phyloP scores from a whole-genome alignment of 176 grass and related monocot genomes.

The Carex cristatella region DNA sequence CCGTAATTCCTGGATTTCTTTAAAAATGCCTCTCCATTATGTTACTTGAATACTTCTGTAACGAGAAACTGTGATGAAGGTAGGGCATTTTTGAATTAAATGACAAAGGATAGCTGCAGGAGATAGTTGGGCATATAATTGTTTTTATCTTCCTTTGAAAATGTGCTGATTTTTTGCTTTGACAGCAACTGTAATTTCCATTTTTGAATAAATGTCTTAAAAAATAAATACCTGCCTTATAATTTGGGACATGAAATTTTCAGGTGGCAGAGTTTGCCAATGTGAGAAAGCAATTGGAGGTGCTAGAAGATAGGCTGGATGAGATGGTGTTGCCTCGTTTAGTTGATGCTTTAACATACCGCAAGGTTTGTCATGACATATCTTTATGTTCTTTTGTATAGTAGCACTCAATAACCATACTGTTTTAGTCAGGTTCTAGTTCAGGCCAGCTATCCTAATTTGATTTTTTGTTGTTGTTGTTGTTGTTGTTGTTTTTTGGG shows the following conservation, averaged over 20 bases:
- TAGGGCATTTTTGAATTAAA: background rate
- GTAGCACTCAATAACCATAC: background rate
- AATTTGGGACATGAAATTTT: conserved; percentile 21
- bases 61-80: background rate
- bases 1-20: background rate
- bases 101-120: background rate
- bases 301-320: conserved; percentile 89
- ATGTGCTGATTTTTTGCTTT: background rate
- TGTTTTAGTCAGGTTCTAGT: background rate
- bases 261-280: conserved; percentile 99
- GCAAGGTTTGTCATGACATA: conserved; percentile 50
- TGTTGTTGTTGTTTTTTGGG: background rate
- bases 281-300: conserved; percentile 97
- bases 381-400: background rate
- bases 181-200: background rate
- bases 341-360: conserved; percentile 80
- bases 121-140: background rate
- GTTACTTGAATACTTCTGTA: background rate
- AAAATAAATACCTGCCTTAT: conserved; percentile 9
- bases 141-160: background rate
- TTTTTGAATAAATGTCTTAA: background rate
- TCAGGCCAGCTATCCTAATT: background rate
- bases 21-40: background rate
- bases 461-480: background rate
- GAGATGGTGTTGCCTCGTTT: conserved; percentile 95